phyloP scores from a whole-genome alignment of 2,329 filamentous ascomycete species.

The Moelleriella libera region DNA sequence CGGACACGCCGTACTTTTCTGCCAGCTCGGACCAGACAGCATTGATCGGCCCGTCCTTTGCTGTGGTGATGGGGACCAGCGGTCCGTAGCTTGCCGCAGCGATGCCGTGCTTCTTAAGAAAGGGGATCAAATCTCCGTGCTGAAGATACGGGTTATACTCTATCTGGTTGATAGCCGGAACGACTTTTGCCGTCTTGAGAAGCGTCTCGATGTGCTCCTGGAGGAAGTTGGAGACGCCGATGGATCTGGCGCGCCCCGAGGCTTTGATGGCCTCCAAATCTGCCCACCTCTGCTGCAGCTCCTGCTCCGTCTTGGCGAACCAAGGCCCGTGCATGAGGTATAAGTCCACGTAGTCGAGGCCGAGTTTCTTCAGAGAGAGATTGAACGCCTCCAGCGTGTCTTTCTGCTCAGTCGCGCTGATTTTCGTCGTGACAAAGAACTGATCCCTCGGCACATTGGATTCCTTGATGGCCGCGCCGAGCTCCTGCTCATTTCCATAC shows the following conservation, averaged over 20 bases:
- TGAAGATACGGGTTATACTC: constrained; percentile 68
- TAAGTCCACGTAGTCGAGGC: constrained; percentile 57
- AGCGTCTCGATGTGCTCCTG: constrained; percentile 39
- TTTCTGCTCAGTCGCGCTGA: constrained; percentile 23
- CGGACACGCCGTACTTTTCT: constrained; percentile 41
- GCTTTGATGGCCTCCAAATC: constrained; percentile 52
- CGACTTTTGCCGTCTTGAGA: constrained; percentile 42
- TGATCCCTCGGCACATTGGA: constrained; percentile 48
- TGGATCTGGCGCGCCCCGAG: constrained; percentile 50
- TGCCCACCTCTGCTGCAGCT: constrained; percentile 46
- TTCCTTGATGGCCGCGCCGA: constrained; percentile 57
- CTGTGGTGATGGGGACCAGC: constrained; percentile 33
- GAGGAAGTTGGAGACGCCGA: constrained; percentile 67
- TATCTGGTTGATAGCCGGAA: constrained; percentile 66
- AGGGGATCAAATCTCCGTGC: constrained; percentile 44
- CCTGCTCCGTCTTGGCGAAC: constrained; percentile 30
- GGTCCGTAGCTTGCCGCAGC: constrained; percentile 40
- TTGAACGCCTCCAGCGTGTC: constrained; percentile 35
- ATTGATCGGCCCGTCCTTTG: constrained; percentile 38
- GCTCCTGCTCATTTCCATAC: constrained; percentile 53
- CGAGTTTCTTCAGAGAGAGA: constrained; percentile 48
- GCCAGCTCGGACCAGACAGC: constrained; percentile 34
- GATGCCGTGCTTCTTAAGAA: constrained; percentile 42
- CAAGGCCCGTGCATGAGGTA: constrained; percentile 51
- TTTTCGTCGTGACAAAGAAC: constrained; percentile 56